These are phyloP conservation scores for Cystobasidium sp. DNA, from an alignment of 1,284 basidiomycete species.

Conservation along the genomic window DNA sequence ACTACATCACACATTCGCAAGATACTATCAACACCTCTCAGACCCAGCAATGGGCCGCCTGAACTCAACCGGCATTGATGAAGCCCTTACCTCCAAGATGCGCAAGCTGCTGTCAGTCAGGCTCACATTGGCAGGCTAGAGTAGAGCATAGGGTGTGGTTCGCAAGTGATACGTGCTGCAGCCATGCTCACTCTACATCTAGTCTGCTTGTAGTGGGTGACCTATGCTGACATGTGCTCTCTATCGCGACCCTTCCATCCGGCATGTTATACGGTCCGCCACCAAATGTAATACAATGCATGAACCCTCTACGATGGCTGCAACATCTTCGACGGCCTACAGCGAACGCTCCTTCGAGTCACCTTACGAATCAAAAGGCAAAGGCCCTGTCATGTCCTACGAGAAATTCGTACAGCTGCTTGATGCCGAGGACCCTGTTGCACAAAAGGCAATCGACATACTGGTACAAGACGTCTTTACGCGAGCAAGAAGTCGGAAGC, in stretches of 20 bases:
- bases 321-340: background rate
- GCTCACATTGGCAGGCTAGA: background rate
- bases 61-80: constrained; percentile 19
- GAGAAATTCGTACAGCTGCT: constrained; percentile 38
- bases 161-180: no score
- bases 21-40: background rate
- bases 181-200: no score
- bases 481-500: constrained; percentile 25
- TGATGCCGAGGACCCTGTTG: constrained; percentile 31
- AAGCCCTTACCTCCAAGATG: constrained; percentile 15
- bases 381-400: constrained; percentile 31
- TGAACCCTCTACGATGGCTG: background rate
- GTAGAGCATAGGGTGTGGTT: no score
- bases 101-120: constrained; percentile 19
- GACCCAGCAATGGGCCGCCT: constrained; percentile 11
- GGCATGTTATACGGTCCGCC: background rate
- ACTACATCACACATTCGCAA: background rate
- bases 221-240: no score
- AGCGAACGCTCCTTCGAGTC: constrained; percentile 26
- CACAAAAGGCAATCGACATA: constrained; percentile 25
- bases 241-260: no score
- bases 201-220: no score
- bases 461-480: constrained; percentile 37
- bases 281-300: background rate
- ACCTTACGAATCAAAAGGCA: constrained; percentile 26